Percentiles rank a stretch among this genome's conserved stretches.
These are phyloP conservation scores for Trichosanthes cucumerina DNA, from an alignment of 306 rosid genomes.

Conservation along the genomic window DNA sequence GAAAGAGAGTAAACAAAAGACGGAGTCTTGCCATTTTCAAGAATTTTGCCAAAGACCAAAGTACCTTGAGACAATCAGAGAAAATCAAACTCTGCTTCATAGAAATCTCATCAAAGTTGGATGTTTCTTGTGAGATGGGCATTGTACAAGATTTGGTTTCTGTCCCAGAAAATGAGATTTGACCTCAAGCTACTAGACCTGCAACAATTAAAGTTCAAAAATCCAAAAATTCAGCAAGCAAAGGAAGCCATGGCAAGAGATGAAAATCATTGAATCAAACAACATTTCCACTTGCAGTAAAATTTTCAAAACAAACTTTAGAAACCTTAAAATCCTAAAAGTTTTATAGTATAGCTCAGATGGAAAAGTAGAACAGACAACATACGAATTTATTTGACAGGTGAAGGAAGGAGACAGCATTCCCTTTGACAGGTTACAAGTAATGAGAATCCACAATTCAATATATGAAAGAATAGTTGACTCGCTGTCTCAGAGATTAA, in stretches of 20 bases:
- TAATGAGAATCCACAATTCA: constrained; percentile 29
- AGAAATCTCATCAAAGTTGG: constrained; percentile 86
- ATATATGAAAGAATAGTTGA: constrained; percentile 28
- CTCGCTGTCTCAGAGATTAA: constrained; percentile 19
- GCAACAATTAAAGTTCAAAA: neutral
- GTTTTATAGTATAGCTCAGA: neutral
- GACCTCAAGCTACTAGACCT: constrained; percentile 9
- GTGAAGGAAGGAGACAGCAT: constrained; percentile 15
- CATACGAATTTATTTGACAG: constrained; percentile 21
- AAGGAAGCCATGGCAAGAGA: neutral
- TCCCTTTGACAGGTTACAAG: constrained; percentile 24
- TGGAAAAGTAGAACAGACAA: constrained; percentile 3
- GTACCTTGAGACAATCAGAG: constrained; percentile 88
- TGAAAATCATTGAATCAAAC: neutral
- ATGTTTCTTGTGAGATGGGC: constrained; percentile 44
- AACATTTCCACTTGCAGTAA: neutral
- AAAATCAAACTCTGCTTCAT: constrained; percentile 93
- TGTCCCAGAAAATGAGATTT: constrained; percentile 42
- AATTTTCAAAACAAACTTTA: neutral
- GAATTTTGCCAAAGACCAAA: neutral
- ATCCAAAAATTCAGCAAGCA: neutral
- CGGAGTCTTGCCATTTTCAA: neutral
- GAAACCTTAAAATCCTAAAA: neutral
- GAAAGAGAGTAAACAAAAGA: constrained; percentile 5
- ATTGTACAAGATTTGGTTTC: constrained; percentile 40